Evolutionary conservation across 495 filamentous ascomycete species (phyloP).

Genomic region (Apodospora peruviana): DNA sequence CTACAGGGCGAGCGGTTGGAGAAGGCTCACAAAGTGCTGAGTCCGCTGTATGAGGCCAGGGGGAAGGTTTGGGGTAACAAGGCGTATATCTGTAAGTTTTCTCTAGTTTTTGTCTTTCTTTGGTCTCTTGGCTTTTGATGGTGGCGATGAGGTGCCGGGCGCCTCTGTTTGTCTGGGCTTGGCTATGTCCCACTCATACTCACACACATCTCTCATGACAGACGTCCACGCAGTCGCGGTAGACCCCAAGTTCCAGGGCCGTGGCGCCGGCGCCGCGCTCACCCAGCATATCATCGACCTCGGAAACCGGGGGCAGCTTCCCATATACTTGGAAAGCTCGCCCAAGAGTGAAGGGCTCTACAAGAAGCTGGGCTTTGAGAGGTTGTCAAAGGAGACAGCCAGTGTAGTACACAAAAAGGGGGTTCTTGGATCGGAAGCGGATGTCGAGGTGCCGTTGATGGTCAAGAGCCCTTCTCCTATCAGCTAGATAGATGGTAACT

Average conservation of each 20-base stretch:
- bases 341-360: constrained; percentile 21
- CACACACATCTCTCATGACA: neutral
- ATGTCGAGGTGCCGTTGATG: constrained; percentile 24
- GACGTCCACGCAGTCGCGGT: constrained; percentile 27
- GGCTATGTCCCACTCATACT: no score
- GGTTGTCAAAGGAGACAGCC: constrained; percentile 10
- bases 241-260: constrained; percentile 31
- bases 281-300: constrained; percentile 35
- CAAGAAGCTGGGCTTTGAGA: constrained; percentile 20
- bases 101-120: neutral
- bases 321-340: constrained; percentile 27
- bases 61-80: constrained; percentile 24
- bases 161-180: no score
- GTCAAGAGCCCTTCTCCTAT: constrained; percentile 12
- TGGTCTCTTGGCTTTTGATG: neutral
- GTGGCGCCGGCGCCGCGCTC: constrained; percentile 33
- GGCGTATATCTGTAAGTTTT: constrained; percentile 24
- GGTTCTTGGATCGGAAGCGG: constrained; percentile 11
- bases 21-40: constrained; percentile 21
- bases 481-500: no score
- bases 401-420: constrained; percentile 16
- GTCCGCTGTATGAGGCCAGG: constrained; percentile 24
- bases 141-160: neutral
- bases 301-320: constrained; percentile 31
- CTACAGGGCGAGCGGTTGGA: constrained; percentile 25